Percentiles rank a stretch among this genome's conserved stretches.
These are phyloP conservation scores for Colletotrichum liaoningense DNA, from an alignment of 2,329 filamentous ascomycete genomes.

Conservation along the genomic window DNA sequence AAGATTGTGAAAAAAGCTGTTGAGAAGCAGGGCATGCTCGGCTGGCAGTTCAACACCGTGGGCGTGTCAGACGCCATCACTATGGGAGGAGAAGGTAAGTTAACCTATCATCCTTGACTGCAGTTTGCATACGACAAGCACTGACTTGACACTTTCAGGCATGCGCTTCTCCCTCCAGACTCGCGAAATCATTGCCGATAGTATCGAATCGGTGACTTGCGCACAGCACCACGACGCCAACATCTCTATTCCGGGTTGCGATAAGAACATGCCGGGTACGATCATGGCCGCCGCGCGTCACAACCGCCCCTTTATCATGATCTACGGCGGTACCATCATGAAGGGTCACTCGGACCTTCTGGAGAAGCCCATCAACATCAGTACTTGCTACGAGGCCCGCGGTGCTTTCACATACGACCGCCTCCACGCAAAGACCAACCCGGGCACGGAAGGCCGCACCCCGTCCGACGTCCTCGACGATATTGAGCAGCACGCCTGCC, in stretches of 20 bases:
- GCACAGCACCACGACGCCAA: slow-evolving; percentile 94
- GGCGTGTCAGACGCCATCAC: slow-evolving; percentile 92
- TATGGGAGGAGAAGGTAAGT: slow-evolving; percentile 88
- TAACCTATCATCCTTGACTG: neutral
- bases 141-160: slow-evolving; percentile 59
- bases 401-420: slow-evolving; percentile 85
- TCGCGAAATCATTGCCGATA: slow-evolving; percentile 93
- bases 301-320: slow-evolving; percentile 93
- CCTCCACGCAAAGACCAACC: slow-evolving; percentile 75
- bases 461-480: slow-evolving; percentile 86
- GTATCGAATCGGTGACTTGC: slow-evolving; percentile 91
- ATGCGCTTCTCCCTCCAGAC: slow-evolving; percentile 95
- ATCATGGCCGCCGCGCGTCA: slow-evolving; percentile 91
- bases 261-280: slow-evolving; percentile 97
- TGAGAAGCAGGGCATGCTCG: slow-evolving; percentile 86
- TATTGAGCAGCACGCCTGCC: slow-evolving; percentile 81
- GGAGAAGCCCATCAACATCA: slow-evolving; percentile 85
- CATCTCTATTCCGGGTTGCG: slow-evolving; percentile 92
- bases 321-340: slow-evolving; percentile 92
- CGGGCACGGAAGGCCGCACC: slow-evolving; percentile 72
- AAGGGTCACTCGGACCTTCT: slow-evolving; percentile 86
- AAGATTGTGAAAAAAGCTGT: slow-evolving; percentile 88
- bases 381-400: slow-evolving; percentile 87
- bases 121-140: neutral
- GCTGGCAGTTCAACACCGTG: slow-evolving; percentile 94